phyloP scores from a whole-genome alignment of 805 yeast species.

The Myxozyma neotropica region DNA sequence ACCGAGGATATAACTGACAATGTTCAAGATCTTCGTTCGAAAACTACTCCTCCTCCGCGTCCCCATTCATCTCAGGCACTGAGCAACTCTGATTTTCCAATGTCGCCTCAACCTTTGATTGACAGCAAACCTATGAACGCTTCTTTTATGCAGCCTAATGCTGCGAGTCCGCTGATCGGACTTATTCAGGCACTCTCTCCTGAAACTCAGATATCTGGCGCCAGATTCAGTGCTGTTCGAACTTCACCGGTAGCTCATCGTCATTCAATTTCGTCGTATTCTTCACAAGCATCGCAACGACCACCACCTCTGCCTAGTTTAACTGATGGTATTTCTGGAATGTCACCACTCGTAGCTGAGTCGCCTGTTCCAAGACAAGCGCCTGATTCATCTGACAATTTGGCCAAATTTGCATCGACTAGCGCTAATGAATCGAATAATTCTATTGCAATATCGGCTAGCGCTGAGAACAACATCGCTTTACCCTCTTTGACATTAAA shows the following conservation, averaged over 20 bases:
- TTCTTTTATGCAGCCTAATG: not conserved
- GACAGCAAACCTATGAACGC: not conserved
- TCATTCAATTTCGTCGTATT: not conserved
- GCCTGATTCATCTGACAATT: not conserved
- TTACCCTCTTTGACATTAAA: not conserved
- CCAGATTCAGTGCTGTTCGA: not conserved
- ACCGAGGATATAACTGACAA: constrained; percentile 1
- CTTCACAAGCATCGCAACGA: not conserved
- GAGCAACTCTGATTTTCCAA: not conserved
- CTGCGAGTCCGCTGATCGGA: not conserved
- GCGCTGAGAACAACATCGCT: not conserved
- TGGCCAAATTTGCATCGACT: not conserved
- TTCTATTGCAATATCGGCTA: not conserved
- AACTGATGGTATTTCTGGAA: not conserved
- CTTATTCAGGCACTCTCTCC: not conserved
- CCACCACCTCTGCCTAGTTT: not conserved
- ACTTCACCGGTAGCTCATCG: not conserved
- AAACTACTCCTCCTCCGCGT: not conserved
- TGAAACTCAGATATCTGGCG: not conserved
- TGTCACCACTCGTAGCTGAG: not conserved
- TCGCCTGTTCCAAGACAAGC: not conserved
- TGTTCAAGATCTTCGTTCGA: not conserved
- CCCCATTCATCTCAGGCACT: not conserved
- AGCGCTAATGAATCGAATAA: not conserved
- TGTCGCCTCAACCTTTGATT: not conserved